A percentile compares a stretch with the other conserved stretches of the same genome.
These are phyloP conservation scores for Fusarium mangiferae DNA, from an alignment of 2,329 filamentous ascomycete species.

Conservation along the genomic window DNA sequence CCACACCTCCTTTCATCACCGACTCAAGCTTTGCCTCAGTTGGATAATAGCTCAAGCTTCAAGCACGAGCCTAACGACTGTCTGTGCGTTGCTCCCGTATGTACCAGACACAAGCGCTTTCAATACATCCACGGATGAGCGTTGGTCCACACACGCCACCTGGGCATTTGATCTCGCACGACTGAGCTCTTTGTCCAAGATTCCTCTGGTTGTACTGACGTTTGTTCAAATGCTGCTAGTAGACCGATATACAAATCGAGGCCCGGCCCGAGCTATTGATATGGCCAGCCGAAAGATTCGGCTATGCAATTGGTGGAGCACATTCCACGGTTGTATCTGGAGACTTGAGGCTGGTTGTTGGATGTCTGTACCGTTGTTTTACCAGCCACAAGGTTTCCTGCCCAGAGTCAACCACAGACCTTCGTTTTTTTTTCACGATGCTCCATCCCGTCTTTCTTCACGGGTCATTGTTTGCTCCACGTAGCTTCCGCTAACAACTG, in stretches of 20 bases:
- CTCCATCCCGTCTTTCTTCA: slow-evolving; percentile 21
- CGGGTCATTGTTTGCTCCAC: slow-evolving; percentile 35
- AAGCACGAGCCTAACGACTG: slow-evolving; percentile 37
- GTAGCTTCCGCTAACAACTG: slow-evolving; percentile 31
- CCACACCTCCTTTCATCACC: slow-evolving; percentile 31
- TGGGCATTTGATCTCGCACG: slow-evolving; percentile 20
- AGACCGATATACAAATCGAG: slow-evolving; percentile 33
- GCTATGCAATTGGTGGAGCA: slow-evolving; percentile 7
- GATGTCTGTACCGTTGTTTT: not conserved
- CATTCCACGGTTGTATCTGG: not conserved
- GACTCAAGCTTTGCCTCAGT: slow-evolving; percentile 36
- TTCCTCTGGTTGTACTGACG: slow-evolving; percentile 5
- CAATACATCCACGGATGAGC: slow-evolving; percentile 20
- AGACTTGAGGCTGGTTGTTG: not conserved
- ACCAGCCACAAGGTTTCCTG: slow-evolving; percentile 13
- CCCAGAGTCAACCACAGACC: not conserved
- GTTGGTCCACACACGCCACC: slow-evolving; percentile 23
- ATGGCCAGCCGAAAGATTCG: slow-evolving; percentile 19
- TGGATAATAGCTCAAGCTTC: slow-evolving; percentile 31
- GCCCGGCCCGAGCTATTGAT: slow-evolving; percentile 40
- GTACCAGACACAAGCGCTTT: slow-evolving; percentile 15
- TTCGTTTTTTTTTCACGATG: slow-evolving; percentile 10
- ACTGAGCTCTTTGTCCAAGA: slow-evolving; percentile 23
- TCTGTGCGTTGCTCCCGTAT: slow-evolving; percentile 37
- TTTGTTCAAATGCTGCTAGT: slow-evolving; percentile 14